phyloP scores from a whole-genome alignment of 306 rosid species.

The Prunus kanzakura region DNA sequence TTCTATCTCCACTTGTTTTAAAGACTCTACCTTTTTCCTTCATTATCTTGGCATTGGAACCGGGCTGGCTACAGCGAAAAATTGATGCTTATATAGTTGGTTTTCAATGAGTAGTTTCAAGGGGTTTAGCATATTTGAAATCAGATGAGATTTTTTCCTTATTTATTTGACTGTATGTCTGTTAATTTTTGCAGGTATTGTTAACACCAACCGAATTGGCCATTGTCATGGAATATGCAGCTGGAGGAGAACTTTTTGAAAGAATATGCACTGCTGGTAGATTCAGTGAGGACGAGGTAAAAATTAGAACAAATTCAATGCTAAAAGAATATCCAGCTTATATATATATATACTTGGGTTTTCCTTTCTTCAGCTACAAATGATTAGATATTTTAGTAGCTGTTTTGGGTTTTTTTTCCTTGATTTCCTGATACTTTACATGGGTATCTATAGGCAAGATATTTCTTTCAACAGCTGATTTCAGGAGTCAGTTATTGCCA shows the following conservation, averaged over 20 bases:
- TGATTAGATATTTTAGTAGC: not conserved
- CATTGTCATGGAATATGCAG: conserved; percentile 96
- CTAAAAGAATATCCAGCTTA: too few relatives aligned
- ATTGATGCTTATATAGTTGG: not conserved
- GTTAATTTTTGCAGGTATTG: conserved; percentile 48
- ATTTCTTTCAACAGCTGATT: conserved; percentile 87
- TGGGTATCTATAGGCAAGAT: conserved; percentile 60
- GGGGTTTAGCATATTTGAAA: not conserved
- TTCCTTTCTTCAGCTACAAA: not conserved
- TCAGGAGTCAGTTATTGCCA: conserved; percentile 98
- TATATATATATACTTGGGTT: too few relatives aligned
- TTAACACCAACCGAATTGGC: conserved; percentile 88
- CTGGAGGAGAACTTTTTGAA: conserved; percentile 93
- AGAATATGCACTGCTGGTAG: conserved; percentile 95
- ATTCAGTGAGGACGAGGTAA: conserved; percentile 97
- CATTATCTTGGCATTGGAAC: not conserved
- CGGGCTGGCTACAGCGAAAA: not conserved
- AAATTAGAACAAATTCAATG: not conserved
- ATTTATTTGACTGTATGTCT: not conserved
- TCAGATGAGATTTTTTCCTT: not conserved
- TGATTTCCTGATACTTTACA: not conserved
- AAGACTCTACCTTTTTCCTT: not conserved
- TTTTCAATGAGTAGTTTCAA: not conserved
- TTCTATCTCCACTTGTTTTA: not conserved
- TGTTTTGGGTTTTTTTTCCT: not conserved